phyloP scores from a whole-genome alignment of 2,329 filamentous ascomycete species.

The Trichoderma sp. region DNA sequence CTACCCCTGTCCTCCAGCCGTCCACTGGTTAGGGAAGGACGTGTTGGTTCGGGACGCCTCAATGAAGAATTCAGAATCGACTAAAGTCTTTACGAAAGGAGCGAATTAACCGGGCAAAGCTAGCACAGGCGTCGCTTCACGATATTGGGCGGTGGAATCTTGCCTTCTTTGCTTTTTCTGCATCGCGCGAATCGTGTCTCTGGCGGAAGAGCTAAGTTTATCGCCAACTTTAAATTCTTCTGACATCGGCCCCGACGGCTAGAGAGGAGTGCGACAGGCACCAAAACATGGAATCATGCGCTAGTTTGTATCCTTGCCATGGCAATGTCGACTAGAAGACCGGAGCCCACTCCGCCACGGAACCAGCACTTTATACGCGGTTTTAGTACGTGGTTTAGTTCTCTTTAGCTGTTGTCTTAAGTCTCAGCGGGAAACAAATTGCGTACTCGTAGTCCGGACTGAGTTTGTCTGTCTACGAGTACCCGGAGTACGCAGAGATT shows the following conservation, averaged over 20 bases:
- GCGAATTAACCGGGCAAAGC: background rate
- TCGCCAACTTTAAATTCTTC: background rate
- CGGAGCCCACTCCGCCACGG: background rate
- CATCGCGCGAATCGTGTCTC: background rate
- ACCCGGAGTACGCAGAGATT: background rate
- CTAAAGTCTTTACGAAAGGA: background rate
- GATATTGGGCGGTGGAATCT: background rate
- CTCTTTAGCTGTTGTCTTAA: background rate
- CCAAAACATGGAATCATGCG: background rate
- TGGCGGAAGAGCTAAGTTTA: background rate
- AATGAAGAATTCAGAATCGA: background rate
- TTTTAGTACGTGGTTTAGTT: background rate
- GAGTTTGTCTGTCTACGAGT: background rate
- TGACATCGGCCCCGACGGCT: background rate
- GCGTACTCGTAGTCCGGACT: background rate
- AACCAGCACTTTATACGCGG: background rate
- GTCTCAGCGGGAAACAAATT: background rate
- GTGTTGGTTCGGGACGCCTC: background rate
- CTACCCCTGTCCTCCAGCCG: background rate
- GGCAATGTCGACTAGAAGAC: background rate
- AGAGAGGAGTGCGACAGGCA: background rate
- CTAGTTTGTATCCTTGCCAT: background rate
- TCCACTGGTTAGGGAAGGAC: background rate
- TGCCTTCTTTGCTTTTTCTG: background rate
- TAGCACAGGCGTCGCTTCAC: background rate